Evolutionary conservation across 1,284 basidiomycete species (phyloP), one percentile per base, ranked within the genome.

Genomic region (Ceratobasidium theobromae): DNA sequence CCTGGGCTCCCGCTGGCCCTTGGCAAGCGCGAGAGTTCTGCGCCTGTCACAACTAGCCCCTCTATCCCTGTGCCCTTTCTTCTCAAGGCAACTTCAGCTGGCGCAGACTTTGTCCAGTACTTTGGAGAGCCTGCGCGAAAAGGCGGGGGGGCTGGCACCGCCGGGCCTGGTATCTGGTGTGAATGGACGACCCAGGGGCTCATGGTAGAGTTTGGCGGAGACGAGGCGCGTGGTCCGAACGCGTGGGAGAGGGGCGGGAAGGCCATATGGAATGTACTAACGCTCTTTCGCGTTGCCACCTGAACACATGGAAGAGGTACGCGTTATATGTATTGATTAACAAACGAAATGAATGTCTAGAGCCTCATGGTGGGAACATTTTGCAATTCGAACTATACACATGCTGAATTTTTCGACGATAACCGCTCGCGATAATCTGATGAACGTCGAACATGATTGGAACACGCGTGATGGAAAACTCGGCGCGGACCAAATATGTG

Each of bases 41-140:
- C 55, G 40, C 21, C 65, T 72, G 41, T 28, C 57, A 21, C 58
- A 78, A 77, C 57, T 77, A 78, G 23, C 76, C 75, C 70, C 73
- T 70, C 45, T 48, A 6, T 3, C 21, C 4, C 40, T 5, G 58
- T 76, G 4, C 71, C 74, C 2, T 73, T 92, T 27, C 74, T 76
- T 9, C 72, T 94, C 9, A 75, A 72, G 0, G 70, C 77, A 3
- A 76, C 78, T 21, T 88, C 85, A 1, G 85, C 81, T 3, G 94
- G 92, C 2, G 87, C 87, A 71, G 85, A 91, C 0, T 85, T 97
- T 68, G 88, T 95, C 2, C 74, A 77, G 16, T 73, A 75, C 38
- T 76, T 95, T 32, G 93, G 93, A 18, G 93, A 95, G 76, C 93
- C 93, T 5, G 83, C 83, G 71, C 82, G 89, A 64, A 96, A 95